Conservation (phyloP, 2,329 filamentous ascomycete species). For the Fusarium drepaniforme region DNA sequence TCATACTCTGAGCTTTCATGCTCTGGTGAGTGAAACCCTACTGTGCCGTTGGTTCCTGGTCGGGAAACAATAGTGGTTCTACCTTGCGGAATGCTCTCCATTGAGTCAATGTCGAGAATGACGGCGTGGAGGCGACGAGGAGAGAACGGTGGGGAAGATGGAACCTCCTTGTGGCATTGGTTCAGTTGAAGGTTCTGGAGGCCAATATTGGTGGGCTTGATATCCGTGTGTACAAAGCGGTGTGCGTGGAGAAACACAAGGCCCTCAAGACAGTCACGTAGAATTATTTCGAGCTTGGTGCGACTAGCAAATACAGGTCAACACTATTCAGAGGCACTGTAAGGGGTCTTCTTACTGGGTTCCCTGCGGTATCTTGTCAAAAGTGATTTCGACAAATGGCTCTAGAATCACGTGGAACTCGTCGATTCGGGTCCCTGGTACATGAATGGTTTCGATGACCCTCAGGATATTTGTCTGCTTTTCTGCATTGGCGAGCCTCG, state of each 20-base stretch:
- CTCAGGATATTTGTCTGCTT: not conserved
- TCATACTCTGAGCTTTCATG: conserved; percentile 4
- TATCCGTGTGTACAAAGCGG: conserved; percentile 4
- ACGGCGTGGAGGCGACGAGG: not conserved
- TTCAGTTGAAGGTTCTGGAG: not conserved
- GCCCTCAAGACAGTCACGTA: conserved; percentile 10
- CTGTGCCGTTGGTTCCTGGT: not conserved
- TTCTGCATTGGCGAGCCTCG: not conserved
- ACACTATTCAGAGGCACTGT: not conserved
- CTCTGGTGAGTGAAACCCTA: conserved; percentile 3
- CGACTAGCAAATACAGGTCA: not conserved
- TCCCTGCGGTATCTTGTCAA: not conserved
- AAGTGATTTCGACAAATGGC: not conserved
- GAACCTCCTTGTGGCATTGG: not conserved
- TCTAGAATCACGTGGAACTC: not conserved
- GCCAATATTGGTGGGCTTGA: conserved; percentile 8
- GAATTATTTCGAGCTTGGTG: not conserved
- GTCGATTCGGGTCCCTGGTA: not conserved
- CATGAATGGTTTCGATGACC: not conserved
- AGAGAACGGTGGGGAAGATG: not conserved
- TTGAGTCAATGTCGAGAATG: not conserved
- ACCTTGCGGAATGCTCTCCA: not conserved
- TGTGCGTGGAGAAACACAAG: conserved; percentile 6
- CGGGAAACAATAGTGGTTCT: not conserved
- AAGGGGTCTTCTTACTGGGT: not conserved